Evolutionary conservation across 495 filamentous ascomycete genomes (phyloP), one percentile per base, ranked within the genome.

Genomic region (Glutinoglossum americanum): DNA sequence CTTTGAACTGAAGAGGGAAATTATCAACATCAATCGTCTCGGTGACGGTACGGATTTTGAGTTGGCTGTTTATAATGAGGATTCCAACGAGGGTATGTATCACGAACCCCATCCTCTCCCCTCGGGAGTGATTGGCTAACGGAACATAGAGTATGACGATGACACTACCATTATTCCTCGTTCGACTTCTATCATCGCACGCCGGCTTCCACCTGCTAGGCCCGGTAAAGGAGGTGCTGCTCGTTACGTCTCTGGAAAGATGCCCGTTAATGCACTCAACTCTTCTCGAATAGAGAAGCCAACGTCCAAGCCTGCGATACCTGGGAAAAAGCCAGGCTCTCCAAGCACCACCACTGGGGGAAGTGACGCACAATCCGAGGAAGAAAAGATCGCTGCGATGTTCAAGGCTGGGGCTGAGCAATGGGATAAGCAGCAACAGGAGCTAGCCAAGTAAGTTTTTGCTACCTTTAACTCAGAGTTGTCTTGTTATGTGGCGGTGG

Each of bases 1-100:
- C 64, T 99, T 96, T 73, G 92, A 97, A 69, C 72, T 97, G 66
- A 99, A 99, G 71, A 81, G 90, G 71, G 89, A 95, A 70, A 99
- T 99, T 66, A 99, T 99, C 71, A 77, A 79, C 64, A 82, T 86
- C 72, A 90, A 84, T 73, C 85, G 84, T 61, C 76, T 97, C 47
- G 93, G 92, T 62, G 89, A 97, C 74, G 93, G 93, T 58, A 87
- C 85, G 57, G 92, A 99, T 65, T 96, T 99, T 67, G 92, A 99
- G 69, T 76, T 99, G 54, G 79, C 87, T 51, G 92, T 99, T 62
- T 92, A 84, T 69, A 82, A 85, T 59, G 85, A 94, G 64, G 89
- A 97, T 69, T 80, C 80, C 60, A 84, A 82, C 68, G 90, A 95
- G 77, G 87, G 89, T 96, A 77, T 74, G 77, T 72, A 28, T 58